A percentile compares a stretch with the other conserved stretches of the same genome.
phyloP scores from a whole-genome alignment of 2,329 filamentous ascomycete genomes.

The Apiospora hydei region DNA sequence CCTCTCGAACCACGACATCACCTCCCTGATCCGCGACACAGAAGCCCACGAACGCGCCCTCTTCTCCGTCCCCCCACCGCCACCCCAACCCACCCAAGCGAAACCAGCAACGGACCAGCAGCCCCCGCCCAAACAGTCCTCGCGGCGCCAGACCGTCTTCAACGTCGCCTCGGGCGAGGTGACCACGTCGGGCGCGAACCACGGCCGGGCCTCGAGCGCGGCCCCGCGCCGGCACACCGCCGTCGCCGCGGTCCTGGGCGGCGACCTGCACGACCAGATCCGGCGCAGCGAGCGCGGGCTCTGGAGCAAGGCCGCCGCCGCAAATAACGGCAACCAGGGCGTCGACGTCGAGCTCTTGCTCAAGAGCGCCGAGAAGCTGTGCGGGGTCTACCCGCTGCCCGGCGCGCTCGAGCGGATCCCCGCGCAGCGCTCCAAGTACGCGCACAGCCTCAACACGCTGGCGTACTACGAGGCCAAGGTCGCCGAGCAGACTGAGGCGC shows the following conservation, averaged over 20 bases:
- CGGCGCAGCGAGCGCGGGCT: slow-evolving; percentile 59
- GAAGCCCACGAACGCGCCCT: slow-evolving; percentile 93
- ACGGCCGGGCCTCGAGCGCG: slow-evolving; percentile 53
- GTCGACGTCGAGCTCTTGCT: slow-evolving; percentile 88
- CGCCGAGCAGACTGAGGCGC: slow-evolving; percentile 74
- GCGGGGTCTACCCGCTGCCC: slow-evolving; percentile 83
- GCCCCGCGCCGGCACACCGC: slow-evolving; percentile 77
- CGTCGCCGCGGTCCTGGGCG: slow-evolving; percentile 87
- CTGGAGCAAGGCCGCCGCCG: slow-evolving; percentile 5
- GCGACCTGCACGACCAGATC: slow-evolving; percentile 85
- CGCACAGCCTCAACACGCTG: slow-evolving; percentile 75
- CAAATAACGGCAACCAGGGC: slow-evolving; percentile 52
- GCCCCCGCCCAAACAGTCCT: slow-evolving; percentile 53
- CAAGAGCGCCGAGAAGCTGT: slow-evolving; percentile 87
- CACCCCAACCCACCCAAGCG: slow-evolving; percentile 52
- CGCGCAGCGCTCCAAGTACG: slow-evolving; percentile 73
- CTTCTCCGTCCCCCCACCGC: slow-evolving; percentile 85
- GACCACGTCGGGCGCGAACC: slow-evolving; percentile 59
- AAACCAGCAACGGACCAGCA: slow-evolving; percentile 45
- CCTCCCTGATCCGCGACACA: slow-evolving; percentile 91
- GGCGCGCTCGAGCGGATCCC: slow-evolving; percentile 81
- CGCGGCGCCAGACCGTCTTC: slow-evolving; percentile 69
- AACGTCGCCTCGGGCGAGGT: slow-evolving; percentile 70
- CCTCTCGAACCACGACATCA: slow-evolving; percentile 89
- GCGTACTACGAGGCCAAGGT: slow-evolving; percentile 83